Percentiles rank a stretch among this genome's conserved stretches.
These are phyloP conservation scores for Pichia membranifaciens DNA, from an alignment of 805 yeast genomes.

Conservation along the genomic window DNA sequence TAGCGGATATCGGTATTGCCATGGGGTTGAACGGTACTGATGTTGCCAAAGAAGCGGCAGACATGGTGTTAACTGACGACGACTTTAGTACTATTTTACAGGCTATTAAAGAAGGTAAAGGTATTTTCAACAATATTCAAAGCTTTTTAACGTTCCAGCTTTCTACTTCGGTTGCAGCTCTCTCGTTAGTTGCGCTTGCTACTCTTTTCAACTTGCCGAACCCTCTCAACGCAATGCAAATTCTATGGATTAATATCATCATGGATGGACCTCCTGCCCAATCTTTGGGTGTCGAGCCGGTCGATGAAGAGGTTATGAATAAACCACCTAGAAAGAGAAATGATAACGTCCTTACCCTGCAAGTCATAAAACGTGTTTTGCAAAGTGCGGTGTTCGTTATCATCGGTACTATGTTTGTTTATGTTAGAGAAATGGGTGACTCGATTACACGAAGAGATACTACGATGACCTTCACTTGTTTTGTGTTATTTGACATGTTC, in stretches of 20 bases:
- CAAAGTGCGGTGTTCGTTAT: conserved; percentile 75
- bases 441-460: conserved; percentile 91
- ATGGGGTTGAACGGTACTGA: conserved; percentile 95
- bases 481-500: conserved; percentile 94
- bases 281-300: conserved; percentile 95
- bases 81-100: conserved; percentile 90
- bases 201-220: conserved; percentile 85
- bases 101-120: conserved; percentile 97
- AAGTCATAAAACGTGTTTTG: conserved; percentile 64
- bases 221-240: conserved; percentile 97
- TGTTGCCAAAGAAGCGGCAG: conserved; percentile 97
- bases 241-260: conserved; percentile 91
- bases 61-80: conserved; percentile 95
- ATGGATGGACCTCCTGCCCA: conserved; percentile 99
- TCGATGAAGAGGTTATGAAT: conserved; percentile 90
- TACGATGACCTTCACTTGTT: conserved; percentile 97
- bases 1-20: conserved; percentile 93
- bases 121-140: conserved; percentile 92
- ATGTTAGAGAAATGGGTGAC: conserved; percentile 81
- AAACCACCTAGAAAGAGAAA: conserved; percentile 91
- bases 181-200: conserved; percentile 79
- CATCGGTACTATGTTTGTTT: conserved; percentile 81
- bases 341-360: conserved; percentile 73
- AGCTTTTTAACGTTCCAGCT: conserved; percentile 92
- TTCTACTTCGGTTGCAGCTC: conserved; percentile 93